Base-by-base conservation (phyloP, 495 filamentous ascomycete species). In the Penicillium samsonianum region DNA sequence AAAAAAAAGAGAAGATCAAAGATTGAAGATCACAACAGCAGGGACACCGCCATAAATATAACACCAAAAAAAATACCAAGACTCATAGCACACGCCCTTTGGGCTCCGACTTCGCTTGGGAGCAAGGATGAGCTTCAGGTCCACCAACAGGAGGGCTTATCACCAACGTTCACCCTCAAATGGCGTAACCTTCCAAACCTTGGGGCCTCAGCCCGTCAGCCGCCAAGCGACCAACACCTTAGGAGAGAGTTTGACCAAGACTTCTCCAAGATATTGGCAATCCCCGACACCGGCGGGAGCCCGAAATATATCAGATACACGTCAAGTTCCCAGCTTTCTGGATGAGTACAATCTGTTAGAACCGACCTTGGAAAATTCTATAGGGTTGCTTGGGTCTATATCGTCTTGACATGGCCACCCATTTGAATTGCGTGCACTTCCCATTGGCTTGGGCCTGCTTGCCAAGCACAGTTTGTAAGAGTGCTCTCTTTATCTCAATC, bases 31-130 rank as follows among this genome's bases (percentile, higher is more conserved):
- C 49, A 52, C 64, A 64, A 58, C 26, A 8, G 8, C 6, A 7
- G 33, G 33, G 33, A 7, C 33, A 37, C 11, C 30, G 33, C 33
- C 14, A 60, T 56, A 67, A n/a, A 63, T n/a, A 37, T 11, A 30
- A 22, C 25, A 31, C 50, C 40, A 42, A 46, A 49, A 50, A n/a
- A 23, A 45, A 33, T 14, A 19, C 44, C 30, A 44, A 56, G 47
- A 60, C 16, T 28, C 41, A 37, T 48, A 23, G 50, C 37, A 20
- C 14, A 53, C 25, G 25, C 53, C 38, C 59, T 63, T 67, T 55
- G 60, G 46, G 47, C 62, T 67, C 65, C 65, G 65, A 67, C 49
- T 57, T 67, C 65, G 65, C 62, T 61, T 44, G 8, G 16, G 22
- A 35, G 43, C 37, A 42, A 23, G 14, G 31, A 11, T 22, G 19